phyloP scores from a whole-genome alignment of 2,329 filamentous ascomycete genomes.

The Sclerotinia minor region DNA sequence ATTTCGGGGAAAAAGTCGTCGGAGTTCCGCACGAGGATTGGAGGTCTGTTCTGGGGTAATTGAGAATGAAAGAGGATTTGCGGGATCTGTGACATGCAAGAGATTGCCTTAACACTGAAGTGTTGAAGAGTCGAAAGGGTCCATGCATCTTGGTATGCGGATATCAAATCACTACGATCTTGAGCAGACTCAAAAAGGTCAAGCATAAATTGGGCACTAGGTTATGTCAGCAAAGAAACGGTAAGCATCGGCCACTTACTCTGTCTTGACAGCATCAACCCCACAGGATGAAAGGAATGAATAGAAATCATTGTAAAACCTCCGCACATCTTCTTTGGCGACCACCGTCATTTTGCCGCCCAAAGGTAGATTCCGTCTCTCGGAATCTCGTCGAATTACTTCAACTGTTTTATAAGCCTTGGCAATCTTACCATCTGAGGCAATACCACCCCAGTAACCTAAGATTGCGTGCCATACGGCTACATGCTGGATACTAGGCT shows the following conservation, averaged over 20 bases:
- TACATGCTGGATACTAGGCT: slow-evolving; percentile 76
- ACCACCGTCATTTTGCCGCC: slow-evolving; percentile 72
- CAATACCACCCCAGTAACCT: slow-evolving; percentile 89
- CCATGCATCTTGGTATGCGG: slow-evolving; percentile 84
- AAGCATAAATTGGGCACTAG: slow-evolving; percentile 75
- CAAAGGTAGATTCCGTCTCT: slow-evolving; percentile 50
- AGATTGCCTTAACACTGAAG: slow-evolving; percentile 77
- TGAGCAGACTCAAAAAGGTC: slow-evolving; percentile 71
- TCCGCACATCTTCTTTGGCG: slow-evolving; percentile 68
- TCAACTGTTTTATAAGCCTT: slow-evolving; percentile 74
- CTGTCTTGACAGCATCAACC: slow-evolving; percentile 87
- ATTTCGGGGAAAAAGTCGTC: slow-evolving; percentile 90
- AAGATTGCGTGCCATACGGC: slow-evolving; percentile 92
- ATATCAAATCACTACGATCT: slow-evolving; percentile 69
- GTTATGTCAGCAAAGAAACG: slow-evolving; percentile 10
- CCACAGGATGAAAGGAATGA: slow-evolving; percentile 71
- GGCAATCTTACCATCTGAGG: slow-evolving; percentile 71
- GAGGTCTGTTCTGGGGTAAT: slow-evolving; percentile 71
- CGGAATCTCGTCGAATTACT: slow-evolving; percentile 52
- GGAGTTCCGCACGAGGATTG: slow-evolving; percentile 78
- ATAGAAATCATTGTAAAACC: slow-evolving; percentile 92
- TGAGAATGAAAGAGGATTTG: slow-evolving; percentile 84
- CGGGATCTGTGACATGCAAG: slow-evolving; percentile 92
- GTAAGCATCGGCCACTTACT: slow-evolving; percentile 45
- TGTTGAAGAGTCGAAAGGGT: slow-evolving; percentile 72